phyloP scores from a whole-genome alignment of 768 basidiomycete species.

The Suillus alpinus region DNA sequence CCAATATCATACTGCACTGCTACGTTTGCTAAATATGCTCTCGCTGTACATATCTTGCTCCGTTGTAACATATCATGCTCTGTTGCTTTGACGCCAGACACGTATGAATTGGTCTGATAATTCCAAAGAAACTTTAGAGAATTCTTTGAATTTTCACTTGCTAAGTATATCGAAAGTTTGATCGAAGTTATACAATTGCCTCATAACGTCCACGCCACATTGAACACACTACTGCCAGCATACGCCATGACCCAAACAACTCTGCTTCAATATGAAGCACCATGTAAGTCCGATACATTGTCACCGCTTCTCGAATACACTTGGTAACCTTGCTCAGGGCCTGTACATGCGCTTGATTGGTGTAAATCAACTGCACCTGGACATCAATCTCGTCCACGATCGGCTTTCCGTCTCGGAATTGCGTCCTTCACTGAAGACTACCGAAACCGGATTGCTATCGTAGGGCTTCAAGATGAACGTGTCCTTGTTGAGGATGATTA shows the following conservation, averaged over 20 bases:
- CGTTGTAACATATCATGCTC: constrained; percentile 23
- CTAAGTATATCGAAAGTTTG: constrained; percentile 3
- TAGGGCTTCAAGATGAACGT: constrained; percentile 80
- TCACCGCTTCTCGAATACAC: constrained; percentile 7
- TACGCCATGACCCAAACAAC: constrained; percentile 64
- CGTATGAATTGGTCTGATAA: not conserved
- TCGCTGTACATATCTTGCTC: constrained; percentile 26
- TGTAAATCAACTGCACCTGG: constrained; percentile 78
- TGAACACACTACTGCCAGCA: constrained; percentile 7
- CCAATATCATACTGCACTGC: constrained; percentile 19
- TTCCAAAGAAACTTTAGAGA: not conserved
- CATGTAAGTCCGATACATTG: constrained; percentile 54
- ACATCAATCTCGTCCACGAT: constrained; percentile 68
- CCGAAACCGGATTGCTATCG: constrained; percentile 76
- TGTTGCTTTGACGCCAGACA: constrained; percentile 13
- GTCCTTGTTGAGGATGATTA: constrained; percentile 86
- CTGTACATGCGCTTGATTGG: constrained; percentile 85
- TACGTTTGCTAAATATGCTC: constrained; percentile 23
- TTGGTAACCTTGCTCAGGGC: constrained; percentile 51
- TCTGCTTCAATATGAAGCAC: constrained; percentile 79
- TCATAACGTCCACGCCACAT: constrained; percentile 20
- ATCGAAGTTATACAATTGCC: not conserved
- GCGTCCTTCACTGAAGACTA: constrained; percentile 85
- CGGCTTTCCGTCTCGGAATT: constrained; percentile 81
- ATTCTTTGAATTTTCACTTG: not conserved